Evolutionary conservation across 805 yeast species (phyloP).

Genomic region (Candida saitoana): DNA sequence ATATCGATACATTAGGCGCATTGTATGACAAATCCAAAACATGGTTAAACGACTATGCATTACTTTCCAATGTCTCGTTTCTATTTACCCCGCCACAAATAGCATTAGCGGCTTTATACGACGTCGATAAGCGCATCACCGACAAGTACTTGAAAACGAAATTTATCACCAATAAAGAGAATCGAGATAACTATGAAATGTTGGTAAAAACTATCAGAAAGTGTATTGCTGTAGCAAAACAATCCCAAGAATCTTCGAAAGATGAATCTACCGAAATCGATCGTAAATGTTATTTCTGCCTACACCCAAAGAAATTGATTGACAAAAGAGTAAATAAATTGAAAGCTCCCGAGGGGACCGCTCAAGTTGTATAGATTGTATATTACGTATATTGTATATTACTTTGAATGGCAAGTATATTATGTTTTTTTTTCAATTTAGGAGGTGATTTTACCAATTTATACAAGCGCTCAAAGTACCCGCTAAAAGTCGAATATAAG

Average conservation of each 20-base stretch:
- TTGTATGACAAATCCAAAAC: constrained; percentile 69
- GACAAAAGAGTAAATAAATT: constrained; percentile 39
- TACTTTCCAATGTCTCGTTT: constrained; percentile 69
- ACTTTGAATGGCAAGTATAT: no score
- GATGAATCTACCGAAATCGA: constrained; percentile 64
- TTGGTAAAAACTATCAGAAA: constrained; percentile 43
- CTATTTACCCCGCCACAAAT: constrained; percentile 92
- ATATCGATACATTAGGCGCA: constrained; percentile 53
- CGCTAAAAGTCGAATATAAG: neutral
- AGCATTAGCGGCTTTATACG: constrained; percentile 80
- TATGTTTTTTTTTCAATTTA: neutral
- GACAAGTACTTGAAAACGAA: constrained; percentile 65
- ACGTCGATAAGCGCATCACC: constrained; percentile 59
- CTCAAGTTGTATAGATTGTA: no score
- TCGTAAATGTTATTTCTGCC: constrained; percentile 57
- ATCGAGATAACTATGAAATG: constrained; percentile 35
- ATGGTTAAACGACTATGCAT: constrained; percentile 59
- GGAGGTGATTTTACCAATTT: neutral
- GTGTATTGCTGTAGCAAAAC: constrained; percentile 47
- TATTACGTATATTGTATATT: no score
- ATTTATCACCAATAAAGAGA: constrained; percentile 33
- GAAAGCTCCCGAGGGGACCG: no score
- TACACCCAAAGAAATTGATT: constrained; percentile 53
- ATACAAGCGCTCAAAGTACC: constrained; percentile 1
- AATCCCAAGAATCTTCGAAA: constrained; percentile 43